Evolutionary conservation across 495 filamentous ascomycete genomes (phyloP).

Genomic region (Chaetomium fimeti): DNA sequence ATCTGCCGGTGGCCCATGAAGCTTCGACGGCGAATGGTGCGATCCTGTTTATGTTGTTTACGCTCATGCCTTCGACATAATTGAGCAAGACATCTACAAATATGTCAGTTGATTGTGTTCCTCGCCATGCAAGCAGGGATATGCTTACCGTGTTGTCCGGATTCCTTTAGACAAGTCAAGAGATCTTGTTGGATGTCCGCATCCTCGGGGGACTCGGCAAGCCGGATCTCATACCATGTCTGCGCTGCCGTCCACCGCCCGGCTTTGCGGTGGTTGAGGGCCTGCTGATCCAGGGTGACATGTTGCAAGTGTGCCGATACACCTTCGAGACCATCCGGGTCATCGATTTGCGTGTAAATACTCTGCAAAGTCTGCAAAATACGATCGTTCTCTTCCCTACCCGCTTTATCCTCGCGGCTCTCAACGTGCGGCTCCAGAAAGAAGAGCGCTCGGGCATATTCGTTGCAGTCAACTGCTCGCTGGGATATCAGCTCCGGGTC

Average conservation of each 20-base stretch:
- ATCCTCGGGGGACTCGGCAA: conserved; percentile 75
- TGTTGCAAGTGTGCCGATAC: conserved; percentile 81
- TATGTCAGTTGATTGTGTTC: conserved; percentile 25
- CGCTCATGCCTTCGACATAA: conserved; percentile 71
- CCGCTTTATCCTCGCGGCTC: conserved; percentile 50
- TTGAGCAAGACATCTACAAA: conserved; percentile 73
- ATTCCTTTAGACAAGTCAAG: conserved; percentile 85
- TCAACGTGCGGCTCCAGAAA: conserved; percentile 89
- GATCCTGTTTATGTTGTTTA: conserved; percentile 54
- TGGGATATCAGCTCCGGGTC: conserved; percentile 82
- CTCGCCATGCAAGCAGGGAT: not conserved
- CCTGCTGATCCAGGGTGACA: conserved; percentile 84
- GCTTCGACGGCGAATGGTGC: conserved; percentile 85
- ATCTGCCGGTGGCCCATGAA: conserved; percentile 81
- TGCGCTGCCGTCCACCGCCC: conserved; percentile 98
- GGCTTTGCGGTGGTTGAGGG: conserved; percentile 85
- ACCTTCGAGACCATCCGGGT: conserved; percentile 94
- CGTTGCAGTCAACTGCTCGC: conserved; percentile 86
- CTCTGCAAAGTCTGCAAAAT: conserved; percentile 78
- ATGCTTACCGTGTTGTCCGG: conserved; percentile 83
- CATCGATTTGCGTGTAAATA: conserved; percentile 95
- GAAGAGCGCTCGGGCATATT: conserved; percentile 86
- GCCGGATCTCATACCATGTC: conserved; percentile 91
- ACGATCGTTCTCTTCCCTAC: conserved; percentile 46
- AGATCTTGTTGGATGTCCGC: conserved; percentile 76